These are phyloP conservation scores for Penicillium egyptiacum DNA, from an alignment of 495 filamentous ascomycete genomes.

Conservation along the genomic window DNA sequence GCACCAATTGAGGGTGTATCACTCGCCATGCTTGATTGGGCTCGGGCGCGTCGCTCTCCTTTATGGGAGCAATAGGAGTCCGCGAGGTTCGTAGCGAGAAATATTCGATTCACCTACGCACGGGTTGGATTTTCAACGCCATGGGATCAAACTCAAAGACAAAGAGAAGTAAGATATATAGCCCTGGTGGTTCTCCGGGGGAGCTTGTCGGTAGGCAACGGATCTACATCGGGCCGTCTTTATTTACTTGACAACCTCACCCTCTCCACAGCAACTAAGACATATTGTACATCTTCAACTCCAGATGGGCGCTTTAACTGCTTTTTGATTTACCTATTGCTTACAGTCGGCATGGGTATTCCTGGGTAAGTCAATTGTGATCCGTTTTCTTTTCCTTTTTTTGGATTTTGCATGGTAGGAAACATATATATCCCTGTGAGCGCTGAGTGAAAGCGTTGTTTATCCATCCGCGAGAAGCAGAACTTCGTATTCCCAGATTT, in stretches of 20 bases:
- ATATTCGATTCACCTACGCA: conserved; percentile 14
- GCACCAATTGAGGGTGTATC: conserved; percentile 14
- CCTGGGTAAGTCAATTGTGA: conserved; percentile 46
- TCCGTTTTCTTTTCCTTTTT: not conserved
- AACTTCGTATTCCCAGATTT: not conserved
- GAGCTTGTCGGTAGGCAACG: conserved; percentile 23
- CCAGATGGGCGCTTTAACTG: conserved; percentile 15
- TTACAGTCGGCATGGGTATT: conserved; percentile 38
- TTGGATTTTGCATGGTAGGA: not conserved
- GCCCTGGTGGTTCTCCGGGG: conserved; percentile 2
- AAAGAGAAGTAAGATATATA: not conserved
- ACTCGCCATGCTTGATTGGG: conserved; percentile 16
- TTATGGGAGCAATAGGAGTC: conserved; percentile 17
- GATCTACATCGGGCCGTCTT: conserved; percentile 49
- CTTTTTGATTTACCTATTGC: conserved; percentile 7
- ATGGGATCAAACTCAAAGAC: conserved; percentile 8
- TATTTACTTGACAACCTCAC: conserved; percentile 31
- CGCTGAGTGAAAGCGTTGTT: not conserved
- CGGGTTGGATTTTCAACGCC: conserved; percentile 3
- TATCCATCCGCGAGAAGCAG: not conserved
- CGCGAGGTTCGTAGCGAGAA: conserved; percentile 5
- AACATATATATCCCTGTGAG: conserved; percentile 23
- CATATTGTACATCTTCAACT: not conserved
- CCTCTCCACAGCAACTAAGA: conserved; percentile 8
- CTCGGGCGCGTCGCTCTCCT: conserved; percentile 17